Base-by-base conservation (phyloP, 2,329 filamentous ascomycete genomes). In the Fusarium longipes region DNA sequence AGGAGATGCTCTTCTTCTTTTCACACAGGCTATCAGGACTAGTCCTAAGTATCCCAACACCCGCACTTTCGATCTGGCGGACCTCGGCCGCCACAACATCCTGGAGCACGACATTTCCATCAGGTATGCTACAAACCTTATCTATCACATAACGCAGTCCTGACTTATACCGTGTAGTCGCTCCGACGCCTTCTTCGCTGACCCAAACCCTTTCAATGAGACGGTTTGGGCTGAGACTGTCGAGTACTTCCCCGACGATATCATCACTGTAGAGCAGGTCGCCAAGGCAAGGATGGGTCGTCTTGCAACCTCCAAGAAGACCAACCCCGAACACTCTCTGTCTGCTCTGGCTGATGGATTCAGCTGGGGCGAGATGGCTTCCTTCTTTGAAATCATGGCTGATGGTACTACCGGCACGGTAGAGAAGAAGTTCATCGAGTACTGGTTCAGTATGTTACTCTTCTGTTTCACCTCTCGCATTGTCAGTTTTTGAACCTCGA, bases 341-440 rank as follows among this genome's bases (percentile, higher is more conserved):
- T 58, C 52, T 4, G 18, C 17, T 6, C 29, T 58, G 20, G 56
- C 56, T 4, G 40, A 57, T 0, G 56, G 56, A 2, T 58, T 58
- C 18, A 57, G 52, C 3, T 58, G 56, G 56, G 56, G 56, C 7
- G 56, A 58, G 20, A 58, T 58, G 56, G 56, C 56, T 5, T 58
- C 56, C 8, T 58, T 58, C 15, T 58, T 58, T 17, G 56, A 58
- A 33, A 58, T 58, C 27, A 58, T 57, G 56, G 56, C 56, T 20
- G 56, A 57, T 5, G 56, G 56, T 1, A 58, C 40, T 22, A 58
- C 56, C 10, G 52, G 52, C 40, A 58, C 56, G 22, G 56, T 48
- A 32, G 40, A 58, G 33, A 58, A 58, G 40, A 48, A 57, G 22
- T 57, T 39, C 17, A 58, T 58, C 0, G 56, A 58, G 18, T 58